These are phyloP conservation scores for Wakefieldia striispora DNA, from an alignment of 768 basidiomycete genomes.

Conservation along the genomic window DNA sequence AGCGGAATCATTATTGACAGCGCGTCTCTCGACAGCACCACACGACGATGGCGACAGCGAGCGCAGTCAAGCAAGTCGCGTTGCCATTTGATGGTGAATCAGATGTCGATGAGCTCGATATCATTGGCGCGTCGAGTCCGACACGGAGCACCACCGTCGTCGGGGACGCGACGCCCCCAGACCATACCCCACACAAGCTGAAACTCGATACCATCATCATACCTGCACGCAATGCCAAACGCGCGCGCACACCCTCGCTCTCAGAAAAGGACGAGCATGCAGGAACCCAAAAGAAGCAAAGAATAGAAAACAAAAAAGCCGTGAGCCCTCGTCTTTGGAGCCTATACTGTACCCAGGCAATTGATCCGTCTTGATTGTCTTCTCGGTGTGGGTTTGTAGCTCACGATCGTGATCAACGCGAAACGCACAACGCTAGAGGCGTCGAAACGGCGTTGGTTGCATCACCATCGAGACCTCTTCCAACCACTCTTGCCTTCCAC, in stretches of 20 bases:
- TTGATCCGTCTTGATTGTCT: not conserved
- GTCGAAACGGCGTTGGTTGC: conserved; percentile 46
- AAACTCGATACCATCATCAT: conserved; percentile 9
- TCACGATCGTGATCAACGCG: conserved; percentile 38
- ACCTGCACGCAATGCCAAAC: conserved; percentile 18
- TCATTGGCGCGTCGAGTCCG: conserved; percentile 24
- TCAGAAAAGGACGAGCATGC: not conserved
- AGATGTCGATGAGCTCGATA: conserved; percentile 30
- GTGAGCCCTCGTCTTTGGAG: conserved; percentile 25
- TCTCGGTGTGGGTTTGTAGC: conserved; percentile 24
- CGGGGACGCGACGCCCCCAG: conserved; percentile 27
- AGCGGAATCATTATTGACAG: no score
- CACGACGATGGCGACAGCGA: conserved; percentile 5
- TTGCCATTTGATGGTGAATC: conserved; percentile 8
- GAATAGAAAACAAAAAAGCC: conserved; percentile 39
- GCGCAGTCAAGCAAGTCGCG: conserved; percentile 2
- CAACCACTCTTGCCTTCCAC: conserved; percentile 44
- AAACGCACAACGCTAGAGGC: conserved; percentile 39
- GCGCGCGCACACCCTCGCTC: conserved; percentile 11
- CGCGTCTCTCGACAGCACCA: not conserved
- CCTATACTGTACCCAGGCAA: not conserved
- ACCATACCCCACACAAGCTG: not conserved
- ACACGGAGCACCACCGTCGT: conserved; percentile 29
- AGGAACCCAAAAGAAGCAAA: conserved; percentile 29
- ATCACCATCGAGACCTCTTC: conserved; percentile 43